Evolutionary conservation across 768 basidiomycete genomes (phyloP).

Genomic region (Pleurotus platypus): DNA sequence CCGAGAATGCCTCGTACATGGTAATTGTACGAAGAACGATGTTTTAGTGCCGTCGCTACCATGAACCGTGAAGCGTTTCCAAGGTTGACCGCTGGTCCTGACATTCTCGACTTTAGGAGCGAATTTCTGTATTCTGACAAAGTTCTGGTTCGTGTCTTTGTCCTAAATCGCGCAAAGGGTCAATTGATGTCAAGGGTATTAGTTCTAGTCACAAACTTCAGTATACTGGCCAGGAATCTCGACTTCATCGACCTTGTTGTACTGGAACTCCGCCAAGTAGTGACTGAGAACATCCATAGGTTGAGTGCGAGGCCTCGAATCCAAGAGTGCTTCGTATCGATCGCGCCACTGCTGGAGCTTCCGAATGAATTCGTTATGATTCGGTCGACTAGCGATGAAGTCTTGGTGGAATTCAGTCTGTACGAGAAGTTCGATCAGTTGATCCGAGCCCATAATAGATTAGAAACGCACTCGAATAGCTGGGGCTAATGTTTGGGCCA

Average conservation of each 20-base stretch:
- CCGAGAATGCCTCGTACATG: conserved; percentile 78
- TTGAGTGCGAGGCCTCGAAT: conserved; percentile 78
- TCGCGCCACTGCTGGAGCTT: conserved; percentile 93
- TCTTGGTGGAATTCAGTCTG: conserved; percentile 91
- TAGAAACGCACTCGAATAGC: conserved; percentile 49
- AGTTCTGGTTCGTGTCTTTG: conserved; percentile 90
- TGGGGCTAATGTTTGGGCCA: conserved; percentile 56
- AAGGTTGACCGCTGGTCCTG: conserved; percentile 80
- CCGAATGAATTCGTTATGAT: conserved; percentile 82
- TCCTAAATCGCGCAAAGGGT: conserved; percentile 48
- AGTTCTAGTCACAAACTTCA: conserved; percentile 51
- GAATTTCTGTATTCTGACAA: conserved; percentile 88
- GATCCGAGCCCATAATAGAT: not conserved
- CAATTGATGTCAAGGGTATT: too few species aligned
- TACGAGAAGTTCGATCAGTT: not conserved
- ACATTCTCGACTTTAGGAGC: conserved; percentile 88
- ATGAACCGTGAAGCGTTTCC: conserved; percentile 86
- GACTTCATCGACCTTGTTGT: conserved; percentile 95
- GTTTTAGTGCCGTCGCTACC: conserved; percentile 89
- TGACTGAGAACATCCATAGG: conserved; percentile 85
- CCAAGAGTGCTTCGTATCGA: conserved; percentile 80
- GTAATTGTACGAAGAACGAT: conserved; percentile 88
- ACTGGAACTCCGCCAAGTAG: conserved; percentile 96
- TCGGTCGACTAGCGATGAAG: conserved; percentile 76
- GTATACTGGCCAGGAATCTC: conserved; percentile 99